Evolutionary conservation across 78 protist genomes (phyloP).

Genomic region (Dictyostelium firmibasis): DNA sequence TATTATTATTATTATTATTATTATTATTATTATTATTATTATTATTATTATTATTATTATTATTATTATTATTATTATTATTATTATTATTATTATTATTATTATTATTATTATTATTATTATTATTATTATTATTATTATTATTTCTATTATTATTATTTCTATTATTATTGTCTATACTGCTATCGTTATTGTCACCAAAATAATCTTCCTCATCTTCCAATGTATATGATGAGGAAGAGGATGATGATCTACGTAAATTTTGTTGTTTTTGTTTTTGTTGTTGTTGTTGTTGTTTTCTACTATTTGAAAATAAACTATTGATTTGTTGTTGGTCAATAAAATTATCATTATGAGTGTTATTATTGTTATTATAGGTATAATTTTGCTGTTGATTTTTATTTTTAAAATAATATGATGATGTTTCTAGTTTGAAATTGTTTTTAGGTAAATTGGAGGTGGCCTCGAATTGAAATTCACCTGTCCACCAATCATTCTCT

Average conservation of each 20-base stretch:
- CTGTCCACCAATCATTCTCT: slow-evolving; percentile 70
- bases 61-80: not conserved
- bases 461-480: slow-evolving; percentile 59
- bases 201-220: not conserved
- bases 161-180: not conserved
- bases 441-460: slow-evolving; percentile 27
- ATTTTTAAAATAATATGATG: slow-evolving; percentile 1
- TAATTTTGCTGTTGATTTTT: no score
- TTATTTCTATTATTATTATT: not conserved
- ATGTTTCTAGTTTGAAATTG: slow-evolving; percentile 36
- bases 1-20: not conserved
- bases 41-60: not conserved
- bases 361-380: not conserved
- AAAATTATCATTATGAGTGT: not conserved
- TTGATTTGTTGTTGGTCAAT: slow-evolving; percentile 9
- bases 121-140: not conserved
- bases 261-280: no score
- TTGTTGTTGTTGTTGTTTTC: not conserved
- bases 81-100: not conserved
- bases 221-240: not conserved
- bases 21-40: not conserved
- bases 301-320: slow-evolving; percentile 3
- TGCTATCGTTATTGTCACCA: not conserved
- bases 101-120: not conserved
- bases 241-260: not conserved